These are phyloP conservation scores for Calonectria henricotiae DNA, from an alignment of 2,329 filamentous ascomycete species.

Conservation along the genomic window DNA sequence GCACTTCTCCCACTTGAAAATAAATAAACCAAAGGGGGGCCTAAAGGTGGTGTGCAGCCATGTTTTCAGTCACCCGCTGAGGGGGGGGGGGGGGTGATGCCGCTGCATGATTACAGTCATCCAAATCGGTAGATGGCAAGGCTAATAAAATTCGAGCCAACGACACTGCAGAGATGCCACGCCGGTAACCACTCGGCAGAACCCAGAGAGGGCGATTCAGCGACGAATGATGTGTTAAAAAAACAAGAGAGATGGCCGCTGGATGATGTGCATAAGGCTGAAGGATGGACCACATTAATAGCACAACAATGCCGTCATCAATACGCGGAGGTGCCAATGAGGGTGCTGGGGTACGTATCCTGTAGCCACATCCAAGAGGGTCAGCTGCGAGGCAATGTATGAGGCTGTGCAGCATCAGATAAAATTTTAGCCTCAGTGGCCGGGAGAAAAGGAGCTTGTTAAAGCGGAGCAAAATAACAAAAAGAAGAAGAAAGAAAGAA, in stretches of 20 bases:
- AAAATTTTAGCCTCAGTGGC: not conserved
- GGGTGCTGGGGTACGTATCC: not conserved
- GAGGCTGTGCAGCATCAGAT: conserved; percentile 4
- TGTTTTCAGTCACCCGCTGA: not conserved
- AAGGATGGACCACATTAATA: not conserved
- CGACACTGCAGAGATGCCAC: not conserved
- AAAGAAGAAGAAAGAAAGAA: not conserved
- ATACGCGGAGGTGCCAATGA: not conserved
- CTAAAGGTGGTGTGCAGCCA: no score
- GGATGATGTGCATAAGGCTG: not conserved
- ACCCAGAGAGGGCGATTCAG: not conserved
- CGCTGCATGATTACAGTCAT: conserved; percentile 48
- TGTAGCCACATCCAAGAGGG: not conserved
- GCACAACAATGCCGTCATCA: not conserved
- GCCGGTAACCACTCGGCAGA: not conserved
- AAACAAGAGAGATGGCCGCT: not conserved
- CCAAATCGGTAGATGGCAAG: conserved; percentile 10
- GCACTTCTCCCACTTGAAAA: no score
- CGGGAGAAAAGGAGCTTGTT: not conserved
- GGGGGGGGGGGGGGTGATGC: conserved; percentile 42
- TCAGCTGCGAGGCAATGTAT: not conserved
- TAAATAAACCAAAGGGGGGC: no score
- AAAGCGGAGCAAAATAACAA: no score
- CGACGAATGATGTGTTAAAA: conserved; percentile 4
- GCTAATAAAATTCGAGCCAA: not conserved